Evolutionary conservation across 208 protist genomes (phyloP).

Genomic region (Perkinsela sp.): DNA sequence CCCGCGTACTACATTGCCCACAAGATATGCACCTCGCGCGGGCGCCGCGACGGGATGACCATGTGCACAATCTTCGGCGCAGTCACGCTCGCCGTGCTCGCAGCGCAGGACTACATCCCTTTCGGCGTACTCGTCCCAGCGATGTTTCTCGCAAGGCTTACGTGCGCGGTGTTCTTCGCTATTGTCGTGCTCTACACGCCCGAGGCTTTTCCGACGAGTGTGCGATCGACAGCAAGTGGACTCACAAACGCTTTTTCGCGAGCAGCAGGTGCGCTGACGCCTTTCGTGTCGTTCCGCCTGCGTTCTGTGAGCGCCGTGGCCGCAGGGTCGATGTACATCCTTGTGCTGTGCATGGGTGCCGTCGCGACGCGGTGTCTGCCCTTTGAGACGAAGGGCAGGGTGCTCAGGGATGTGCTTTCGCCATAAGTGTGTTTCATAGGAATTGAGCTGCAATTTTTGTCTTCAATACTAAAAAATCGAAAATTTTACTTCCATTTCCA

Average conservation of each 20-base stretch:
- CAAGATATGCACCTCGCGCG: background rate
- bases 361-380: background rate
- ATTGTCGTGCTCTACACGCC: slow-evolving; percentile 4
- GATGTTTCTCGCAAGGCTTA: slow-evolving; percentile 1
- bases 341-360: background rate
- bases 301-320: background rate
- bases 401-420: background rate
- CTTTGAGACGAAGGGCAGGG: slow-evolving; percentile 2
- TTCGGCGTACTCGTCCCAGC: background rate
- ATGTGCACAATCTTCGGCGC: background rate
- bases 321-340: background rate
- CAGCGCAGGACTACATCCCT: background rate
- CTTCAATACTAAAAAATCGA: no score
- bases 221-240: slow-evolving; percentile 2
- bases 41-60: background rate
- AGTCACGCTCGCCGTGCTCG: background rate
- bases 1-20: background rate
- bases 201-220: slow-evolving; percentile 5
- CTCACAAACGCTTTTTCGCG: slow-evolving; percentile 4
- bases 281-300: slow-evolving; percentile 3
- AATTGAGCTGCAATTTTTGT: no score
- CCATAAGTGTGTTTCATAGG: no score
- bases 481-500: no score
- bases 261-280: slow-evolving; percentile 2
- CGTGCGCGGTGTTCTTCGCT: slow-evolving; percentile 2